These are phyloP conservation scores for Pyronema domesticum DNA, from an alignment of 495 filamentous ascomycete genomes.

Conservation along the genomic window DNA sequence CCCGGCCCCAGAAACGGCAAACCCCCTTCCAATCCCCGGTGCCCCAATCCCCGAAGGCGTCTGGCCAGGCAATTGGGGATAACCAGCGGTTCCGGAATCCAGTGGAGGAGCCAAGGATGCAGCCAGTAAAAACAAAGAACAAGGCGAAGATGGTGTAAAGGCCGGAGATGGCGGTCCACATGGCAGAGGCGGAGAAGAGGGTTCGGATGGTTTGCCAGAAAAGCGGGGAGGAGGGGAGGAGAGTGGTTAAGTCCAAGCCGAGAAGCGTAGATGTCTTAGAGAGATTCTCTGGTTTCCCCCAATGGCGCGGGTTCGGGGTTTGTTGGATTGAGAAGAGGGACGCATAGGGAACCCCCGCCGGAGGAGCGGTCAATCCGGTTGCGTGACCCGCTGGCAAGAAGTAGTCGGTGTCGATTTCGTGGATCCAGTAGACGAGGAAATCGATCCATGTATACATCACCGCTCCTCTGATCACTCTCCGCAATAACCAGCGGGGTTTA, in stretches of 20 bases:
- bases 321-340: not conserved
- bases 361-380: not conserved
- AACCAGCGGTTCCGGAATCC: constrained; percentile 12
- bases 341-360: not conserved
- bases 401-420: constrained; percentile 5
- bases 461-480: not conserved
- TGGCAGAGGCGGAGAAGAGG: constrained; percentile 7
- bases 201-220: not conserved
- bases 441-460: constrained; percentile 10
- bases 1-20: constrained; percentile 12
- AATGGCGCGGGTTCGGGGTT: constrained; percentile 1
- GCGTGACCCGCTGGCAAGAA: constrained; percentile 10
- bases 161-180: constrained; percentile 10
- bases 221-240: no score
- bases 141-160: constrained; percentile 7
- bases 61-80: constrained; percentile 10
- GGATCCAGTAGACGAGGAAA: constrained; percentile 11
- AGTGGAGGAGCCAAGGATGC: constrained; percentile 6
- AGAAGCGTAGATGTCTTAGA: not conserved
- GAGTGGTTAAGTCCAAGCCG: not conserved
- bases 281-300: constrained; percentile 2
- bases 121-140: constrained; percentile 4
- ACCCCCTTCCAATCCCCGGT: constrained; percentile 12
- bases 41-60: constrained; percentile 10
- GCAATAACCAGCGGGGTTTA: not conserved